Percentiles rank a stretch among this genome's conserved stretches.
These are phyloP conservation scores for Neolentinus lepideus DNA, from an alignment of 1,284 basidiomycete species.

Conservation along the genomic window DNA sequence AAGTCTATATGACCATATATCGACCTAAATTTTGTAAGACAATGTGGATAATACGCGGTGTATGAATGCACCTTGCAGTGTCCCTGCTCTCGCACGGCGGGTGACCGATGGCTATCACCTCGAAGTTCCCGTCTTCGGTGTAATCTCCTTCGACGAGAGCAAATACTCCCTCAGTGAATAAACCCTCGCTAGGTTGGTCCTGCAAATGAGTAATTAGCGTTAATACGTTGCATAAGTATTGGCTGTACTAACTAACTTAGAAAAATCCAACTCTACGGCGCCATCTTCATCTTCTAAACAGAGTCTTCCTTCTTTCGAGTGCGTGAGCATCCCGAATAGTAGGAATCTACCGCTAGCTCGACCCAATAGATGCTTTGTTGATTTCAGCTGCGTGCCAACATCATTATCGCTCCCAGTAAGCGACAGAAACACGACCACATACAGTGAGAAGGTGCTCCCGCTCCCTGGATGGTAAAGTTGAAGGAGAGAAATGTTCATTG, in stretches of 20 bases:
- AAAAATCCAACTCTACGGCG: conserved; percentile 83
- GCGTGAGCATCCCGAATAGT: conserved; percentile 88
- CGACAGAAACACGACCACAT: conserved; percentile 15
- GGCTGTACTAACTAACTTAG: conserved; percentile 61
- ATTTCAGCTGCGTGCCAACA: conserved; percentile 61
- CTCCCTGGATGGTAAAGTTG: conserved; percentile 83
- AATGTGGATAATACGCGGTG: not conserved
- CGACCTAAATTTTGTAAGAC: conserved; percentile 39
- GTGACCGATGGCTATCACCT: conserved; percentile 93
- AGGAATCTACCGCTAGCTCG: conserved; percentile 88
- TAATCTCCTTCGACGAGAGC: conserved; percentile 96
- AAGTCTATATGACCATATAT: conserved; percentile 95
- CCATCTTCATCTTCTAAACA: conserved; percentile 95
- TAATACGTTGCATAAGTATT: no score
- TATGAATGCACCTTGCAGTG: conserved; percentile 57
- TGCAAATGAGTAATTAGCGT: not conserved
- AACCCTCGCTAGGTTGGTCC: conserved; percentile 90
- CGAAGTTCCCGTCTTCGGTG: conserved; percentile 83
- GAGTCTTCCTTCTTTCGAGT: conserved; percentile 84
- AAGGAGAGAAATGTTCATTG: conserved; percentile 95
- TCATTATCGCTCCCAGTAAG: conserved; percentile 5
- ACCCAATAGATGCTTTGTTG: conserved; percentile 94
- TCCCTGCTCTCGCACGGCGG: conserved; percentile 90
- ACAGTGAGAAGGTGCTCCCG: conserved; percentile 82
- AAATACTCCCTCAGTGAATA: conserved; percentile 96